These are phyloP conservation scores for Diplodia scrobiculata DNA, from an alignment of 2,329 filamentous ascomycete genomes.

Conservation along the genomic window DNA sequence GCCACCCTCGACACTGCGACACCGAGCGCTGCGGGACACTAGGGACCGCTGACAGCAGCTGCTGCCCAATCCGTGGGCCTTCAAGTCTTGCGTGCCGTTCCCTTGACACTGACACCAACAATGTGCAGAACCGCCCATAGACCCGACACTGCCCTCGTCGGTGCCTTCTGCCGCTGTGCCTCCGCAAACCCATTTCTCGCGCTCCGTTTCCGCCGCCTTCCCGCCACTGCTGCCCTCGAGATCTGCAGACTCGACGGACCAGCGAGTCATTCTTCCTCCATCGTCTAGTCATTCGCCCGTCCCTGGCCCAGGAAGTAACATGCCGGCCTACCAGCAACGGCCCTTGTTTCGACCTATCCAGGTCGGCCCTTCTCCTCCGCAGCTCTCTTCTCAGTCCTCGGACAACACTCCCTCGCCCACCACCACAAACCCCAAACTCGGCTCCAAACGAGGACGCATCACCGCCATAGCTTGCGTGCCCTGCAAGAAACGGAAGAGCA, in stretches of 20 bases:
- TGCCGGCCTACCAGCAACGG: conserved; percentile 29
- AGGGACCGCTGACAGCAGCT: conserved; percentile 25
- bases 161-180: conserved; percentile 12
- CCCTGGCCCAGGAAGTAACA: conserved; percentile 12
- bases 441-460: conserved; percentile 33
- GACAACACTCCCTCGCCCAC: conserved; percentile 29
- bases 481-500: conserved; percentile 46
- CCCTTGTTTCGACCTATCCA: conserved; percentile 29
- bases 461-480: conserved; percentile 47
- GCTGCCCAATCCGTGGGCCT: conserved; percentile 29
- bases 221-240: conserved; percentile 15
- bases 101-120: conserved; percentile 27
- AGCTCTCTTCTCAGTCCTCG: conserved; percentile 28
- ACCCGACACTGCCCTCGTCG: conserved; percentile 5
- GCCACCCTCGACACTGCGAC: conserved; percentile 5
- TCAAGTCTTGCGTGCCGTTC: not conserved
- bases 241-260: conserved; percentile 4
- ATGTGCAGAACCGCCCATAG: conserved; percentile 26
- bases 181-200: conserved; percentile 6
- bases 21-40: conserved; percentile 26
- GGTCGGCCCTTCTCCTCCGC: conserved; percentile 29
- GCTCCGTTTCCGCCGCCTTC: not conserved
- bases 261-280: conserved; percentile 15
- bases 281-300: conserved; percentile 5
- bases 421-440: conserved; percentile 26